Base-by-base conservation (phyloP, 495 filamentous ascomycete genomes). In the Podospora bellae-mahoneyi region DNA sequence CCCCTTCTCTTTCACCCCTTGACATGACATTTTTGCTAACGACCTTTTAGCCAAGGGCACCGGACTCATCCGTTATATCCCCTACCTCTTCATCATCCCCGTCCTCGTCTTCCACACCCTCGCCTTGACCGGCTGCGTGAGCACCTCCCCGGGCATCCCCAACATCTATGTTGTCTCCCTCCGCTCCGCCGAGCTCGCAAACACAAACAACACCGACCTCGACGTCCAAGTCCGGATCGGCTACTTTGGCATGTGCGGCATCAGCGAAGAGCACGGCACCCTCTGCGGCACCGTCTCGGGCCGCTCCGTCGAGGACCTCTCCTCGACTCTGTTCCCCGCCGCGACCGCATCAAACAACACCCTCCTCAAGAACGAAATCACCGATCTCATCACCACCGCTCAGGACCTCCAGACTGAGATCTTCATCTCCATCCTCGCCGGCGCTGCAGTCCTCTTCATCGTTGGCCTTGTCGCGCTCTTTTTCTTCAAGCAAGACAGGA, bases 191-290 rank as follows among this genome's bases (percentile, higher is more conserved):
- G 39, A 48, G 39, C 39, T 48, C 39, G 39, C 39, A 6, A 67
- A 72, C 63, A 60, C 55, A 57, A 74, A 74, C 68, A 62, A 62
- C 26, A 68, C 69, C 15, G 23, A 32, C 4, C 30, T 59, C 23
- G 2, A 58, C 9, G 26, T 72, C 15, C 57, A 73, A 20, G 71
- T 77, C 63, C 75, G 76, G 60, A 65, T 78, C 19, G 76, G 78
- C 62, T 80, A 77, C 73, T 82, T 75, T 63, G 76, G 75, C 55
- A 74, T 78, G 64, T 78, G 76, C 67, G 75, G 68, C 65, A 69
- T 71, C 62, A 48, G 39, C 39, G 70, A 74, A 63, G 67, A 68
- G 10, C 34, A 63, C 32, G 68, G 60, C 4, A 70, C 68, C 34
- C 65, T 60, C 64, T 78, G 76, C 69, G 60, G 67, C 6, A 62